A percentile compares a stretch with the other conserved stretches of the same genome.
Conservation (phyloP, 2,329 filamentous ascomycete genomes). For the Apiospora koreana region DNA sequence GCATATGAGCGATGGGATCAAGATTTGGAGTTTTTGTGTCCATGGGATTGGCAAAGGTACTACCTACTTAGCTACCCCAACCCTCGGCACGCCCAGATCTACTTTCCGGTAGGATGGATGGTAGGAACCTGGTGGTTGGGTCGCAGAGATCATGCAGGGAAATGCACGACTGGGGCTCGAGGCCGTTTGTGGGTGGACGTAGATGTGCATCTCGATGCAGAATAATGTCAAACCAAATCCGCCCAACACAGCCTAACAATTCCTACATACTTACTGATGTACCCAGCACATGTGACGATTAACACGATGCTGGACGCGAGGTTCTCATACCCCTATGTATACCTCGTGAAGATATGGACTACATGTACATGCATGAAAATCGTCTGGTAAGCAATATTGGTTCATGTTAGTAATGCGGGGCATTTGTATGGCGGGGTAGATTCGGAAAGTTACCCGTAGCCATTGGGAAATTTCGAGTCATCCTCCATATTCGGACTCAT, state of each 20-base stretch:
- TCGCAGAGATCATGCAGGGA: conserved; percentile 4
- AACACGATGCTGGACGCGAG: neutral
- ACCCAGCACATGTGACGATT: neutral
- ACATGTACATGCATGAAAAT: too few relatives aligned
- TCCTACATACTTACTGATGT: too few relatives aligned
- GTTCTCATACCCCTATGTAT: neutral
- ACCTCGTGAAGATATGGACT: neutral
- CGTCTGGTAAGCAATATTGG: neutral
- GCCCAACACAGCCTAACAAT: neutral
- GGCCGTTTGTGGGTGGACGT: neutral
- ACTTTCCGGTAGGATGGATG: neutral
- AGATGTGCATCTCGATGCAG: neutral
- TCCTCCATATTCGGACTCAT: neutral
- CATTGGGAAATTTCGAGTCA: conserved; percentile 15
- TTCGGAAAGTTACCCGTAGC: neutral
- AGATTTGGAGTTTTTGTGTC: neutral
- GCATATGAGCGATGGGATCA: neutral
- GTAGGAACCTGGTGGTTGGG: neutral
- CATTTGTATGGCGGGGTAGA: conserved; percentile 13
- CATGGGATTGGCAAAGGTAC: neutral
- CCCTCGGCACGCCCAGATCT: neutral
- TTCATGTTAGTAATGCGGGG: conserved; percentile 13
- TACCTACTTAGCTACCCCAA: neutral
- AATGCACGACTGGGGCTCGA: neutral
- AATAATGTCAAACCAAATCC: conserved; percentile 15